Evolutionary conservation across 495 filamentous ascomycete genomes (phyloP).

Genomic region (Umbilicaria muhlenbergii): DNA sequence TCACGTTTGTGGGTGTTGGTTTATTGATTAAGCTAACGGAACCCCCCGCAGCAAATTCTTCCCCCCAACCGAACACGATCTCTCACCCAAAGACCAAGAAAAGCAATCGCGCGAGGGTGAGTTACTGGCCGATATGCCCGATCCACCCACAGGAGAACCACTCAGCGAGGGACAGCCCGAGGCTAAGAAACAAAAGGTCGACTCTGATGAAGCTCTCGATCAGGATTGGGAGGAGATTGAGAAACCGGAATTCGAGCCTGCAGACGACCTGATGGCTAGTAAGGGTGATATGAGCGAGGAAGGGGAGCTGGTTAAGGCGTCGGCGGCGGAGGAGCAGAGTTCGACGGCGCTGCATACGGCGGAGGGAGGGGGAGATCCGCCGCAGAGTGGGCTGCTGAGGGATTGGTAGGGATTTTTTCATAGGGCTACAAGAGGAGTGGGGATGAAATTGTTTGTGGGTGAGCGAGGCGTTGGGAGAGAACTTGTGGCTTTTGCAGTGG

Average conservation of each 20-base stretch:
- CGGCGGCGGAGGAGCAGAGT: conserved; percentile 1
- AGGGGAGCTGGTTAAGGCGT: conserved; percentile 3
- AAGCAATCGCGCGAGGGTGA: conserved; percentile 9
- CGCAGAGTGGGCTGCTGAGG: conserved; percentile 1
- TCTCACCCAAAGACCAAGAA: conserved; percentile 4
- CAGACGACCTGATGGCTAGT: not conserved
- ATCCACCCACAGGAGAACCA: conserved; percentile 17
- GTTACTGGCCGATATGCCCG: conserved; percentile 17
- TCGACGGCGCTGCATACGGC: not conserved
- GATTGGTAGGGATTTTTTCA: conserved; percentile 2
- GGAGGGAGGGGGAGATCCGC: not conserved
- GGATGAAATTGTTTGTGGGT: too few species aligned
- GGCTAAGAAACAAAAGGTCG: conserved; percentile 19
- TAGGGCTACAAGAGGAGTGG: too few species aligned
- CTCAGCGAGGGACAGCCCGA: conserved; percentile 14
- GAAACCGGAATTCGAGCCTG: conserved; percentile 8
- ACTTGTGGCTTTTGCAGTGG: too few species aligned
- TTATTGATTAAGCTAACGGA: not conserved
- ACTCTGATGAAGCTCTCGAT: conserved; percentile 6
- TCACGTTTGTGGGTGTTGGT: not conserved
- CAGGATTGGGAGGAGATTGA: conserved; percentile 27
- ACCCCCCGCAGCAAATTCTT: conserved; percentile 17
- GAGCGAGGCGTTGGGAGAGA: not conserved
- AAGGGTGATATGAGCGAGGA: conserved; percentile 4
- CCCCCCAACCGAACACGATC: conserved; percentile 17